A percentile compares a stretch with the other conserved stretches of the same genome.
Conservation (phyloP, 495 filamentous ascomycete species). For the Tricharina praecox region DNA sequence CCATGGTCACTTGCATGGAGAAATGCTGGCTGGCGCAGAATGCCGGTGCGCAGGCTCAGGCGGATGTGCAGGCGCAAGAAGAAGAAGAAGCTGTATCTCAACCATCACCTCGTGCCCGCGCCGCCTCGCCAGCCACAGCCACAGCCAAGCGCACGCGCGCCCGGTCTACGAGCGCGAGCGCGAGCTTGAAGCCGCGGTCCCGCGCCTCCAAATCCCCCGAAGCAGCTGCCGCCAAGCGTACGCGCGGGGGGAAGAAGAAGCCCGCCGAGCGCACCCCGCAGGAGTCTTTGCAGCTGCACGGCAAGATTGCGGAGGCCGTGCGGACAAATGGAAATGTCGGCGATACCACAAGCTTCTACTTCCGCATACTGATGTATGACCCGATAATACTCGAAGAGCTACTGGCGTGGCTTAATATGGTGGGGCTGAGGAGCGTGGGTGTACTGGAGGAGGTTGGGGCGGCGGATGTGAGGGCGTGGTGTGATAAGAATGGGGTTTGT, state of each 20-base stretch:
- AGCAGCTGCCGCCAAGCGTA: no score
- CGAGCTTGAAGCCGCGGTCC: neutral
- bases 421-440: conserved; percentile 42
- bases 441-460: conserved; percentile 48
- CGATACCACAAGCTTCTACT: conserved; percentile 41
- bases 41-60: conserved; percentile 10
- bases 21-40: conserved; percentile 51
- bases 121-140: neutral
- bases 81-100: neutral
- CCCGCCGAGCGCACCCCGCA: no score
- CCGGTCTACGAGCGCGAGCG: conserved; percentile 1
- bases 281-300: neutral
- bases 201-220: no score
- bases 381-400: conserved; percentile 82
- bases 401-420: conserved; percentile 62
- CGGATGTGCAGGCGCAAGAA: no score
- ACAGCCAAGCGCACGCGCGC: neutral
- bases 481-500: conserved; percentile 63
- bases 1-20: conserved; percentile 55
- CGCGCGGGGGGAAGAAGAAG: no score
- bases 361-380: conserved; percentile 89
- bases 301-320: conserved; percentile 16
- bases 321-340: conserved; percentile 1
- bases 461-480: conserved; percentile 59
- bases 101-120: neutral